A percentile compares a stretch with the other conserved stretches of the same genome.
phyloP scores from a whole-genome alignment of 2,329 filamentous ascomycete genomes.

The Ascochyta viciae-villosae region DNA sequence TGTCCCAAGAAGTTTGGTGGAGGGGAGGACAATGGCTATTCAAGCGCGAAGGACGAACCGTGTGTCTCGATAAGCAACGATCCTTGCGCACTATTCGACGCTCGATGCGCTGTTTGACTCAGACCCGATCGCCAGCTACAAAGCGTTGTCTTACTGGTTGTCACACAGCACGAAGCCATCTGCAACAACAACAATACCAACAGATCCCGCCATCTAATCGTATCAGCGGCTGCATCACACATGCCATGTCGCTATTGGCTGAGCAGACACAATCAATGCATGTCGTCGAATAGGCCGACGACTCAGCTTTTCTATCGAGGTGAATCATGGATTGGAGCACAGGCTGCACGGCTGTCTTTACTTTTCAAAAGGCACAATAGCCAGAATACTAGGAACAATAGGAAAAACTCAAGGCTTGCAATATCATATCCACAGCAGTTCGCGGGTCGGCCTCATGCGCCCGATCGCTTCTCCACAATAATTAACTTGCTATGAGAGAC shows the following conservation, averaged over 20 bases:
- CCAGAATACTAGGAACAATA: constrained; percentile 7
- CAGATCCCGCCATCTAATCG: constrained; percentile 4
- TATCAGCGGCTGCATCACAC: constrained; percentile 2
- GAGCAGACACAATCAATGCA: background rate
- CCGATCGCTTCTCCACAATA: background rate
- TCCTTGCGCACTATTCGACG: constrained; percentile 4
- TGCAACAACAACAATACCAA: constrained; percentile 10
- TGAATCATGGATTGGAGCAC: background rate
- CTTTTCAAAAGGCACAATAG: constrained; percentile 11
- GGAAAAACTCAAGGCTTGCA: background rate
- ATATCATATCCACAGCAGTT: background rate
- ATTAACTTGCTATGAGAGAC: background rate
- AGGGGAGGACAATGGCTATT: constrained; percentile 5
- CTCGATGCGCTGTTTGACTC: background rate
- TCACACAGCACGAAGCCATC: constrained; percentile 3
- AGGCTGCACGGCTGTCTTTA: constrained; percentile 3
- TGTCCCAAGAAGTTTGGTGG: constrained; percentile 1
- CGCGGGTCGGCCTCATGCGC: constrained; percentile 1
- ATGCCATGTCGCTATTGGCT: background rate
- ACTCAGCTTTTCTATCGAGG: background rate
- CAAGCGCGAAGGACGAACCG: constrained; percentile 1
- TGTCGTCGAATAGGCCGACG: background rate
- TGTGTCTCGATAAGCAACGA: background rate
- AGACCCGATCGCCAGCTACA: constrained; percentile 1
- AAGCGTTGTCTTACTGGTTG: background rate